Base-by-base conservation (phyloP, 768 basidiomycete genomes). In the Suillus clintonianus region DNA sequence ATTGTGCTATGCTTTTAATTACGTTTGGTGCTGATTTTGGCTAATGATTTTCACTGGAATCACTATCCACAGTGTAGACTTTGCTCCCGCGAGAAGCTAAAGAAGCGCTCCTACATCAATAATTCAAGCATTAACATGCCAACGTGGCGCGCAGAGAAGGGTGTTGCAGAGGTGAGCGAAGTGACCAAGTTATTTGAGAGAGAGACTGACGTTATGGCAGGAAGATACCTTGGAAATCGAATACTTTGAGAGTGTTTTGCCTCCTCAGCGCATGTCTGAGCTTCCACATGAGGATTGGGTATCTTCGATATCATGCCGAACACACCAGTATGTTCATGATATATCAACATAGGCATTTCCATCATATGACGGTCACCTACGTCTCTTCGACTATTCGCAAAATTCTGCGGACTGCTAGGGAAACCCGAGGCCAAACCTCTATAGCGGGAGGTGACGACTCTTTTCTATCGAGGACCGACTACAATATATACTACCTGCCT, bases 251-350 rank as follows among this genome's bases (percentile, higher is more conserved):
- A 92, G 90, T 17, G 83, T 96, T 1, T 81, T 97, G 74, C 94
- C 95, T 0, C 95, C 95, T 0, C 86, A 93, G 72, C 87, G 89
- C 65, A 85, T 94, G 76, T 85, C 89, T 0, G 83, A 89, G 55
- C 79, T 94, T 59, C 89, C 92, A 2, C 92, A 95, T 66, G 90
- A 98, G 60, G 95, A 98, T 66, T 99, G 97, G 97, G 91, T 97
- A 0, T 95, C 94, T 2, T 88, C 89, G 17, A 83, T 94, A 22
- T 88, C 86, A 6, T 89, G 86, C 71, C 75, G 81, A 65, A 71
- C 85, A 55, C 78, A 80, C 63, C 84, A 84, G 89, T 91, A 65
- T 50, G 74, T 69, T 37, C 3, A 10, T 27, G 32, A n/a, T 51
- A 54, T 47, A 47, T 59, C 43, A 50, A 39, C 27, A 4, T 62